Percentiles rank a stretch among this genome's conserved stretches.
Conservation (phyloP, 768 basidiomycete species). For the Hydnomerulius pinastri region DNA sequence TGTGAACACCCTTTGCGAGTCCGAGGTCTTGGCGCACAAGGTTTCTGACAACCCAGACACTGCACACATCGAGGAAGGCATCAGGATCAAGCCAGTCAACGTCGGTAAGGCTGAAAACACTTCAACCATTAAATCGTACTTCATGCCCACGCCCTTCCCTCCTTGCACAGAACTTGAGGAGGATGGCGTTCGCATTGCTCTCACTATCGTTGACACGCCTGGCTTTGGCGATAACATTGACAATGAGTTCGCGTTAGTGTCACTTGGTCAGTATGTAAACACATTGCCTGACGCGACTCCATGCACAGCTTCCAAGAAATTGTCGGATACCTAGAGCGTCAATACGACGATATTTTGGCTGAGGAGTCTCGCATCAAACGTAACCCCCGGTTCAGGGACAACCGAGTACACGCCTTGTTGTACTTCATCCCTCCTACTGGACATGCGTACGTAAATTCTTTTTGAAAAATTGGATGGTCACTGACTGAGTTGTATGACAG, state of each 20-base stretch:
- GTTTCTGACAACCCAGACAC: constrained; percentile 79
- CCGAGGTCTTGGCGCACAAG: constrained; percentile 88
- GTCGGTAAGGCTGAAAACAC: constrained; percentile 59
- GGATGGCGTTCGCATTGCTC: constrained; percentile 95
- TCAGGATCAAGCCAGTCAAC: constrained; percentile 92
- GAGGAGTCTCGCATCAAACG: constrained; percentile 99
- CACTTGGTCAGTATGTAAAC: constrained; percentile 6
- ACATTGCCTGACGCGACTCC: constrained; percentile 2
- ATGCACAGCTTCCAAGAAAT: constrained; percentile 89
- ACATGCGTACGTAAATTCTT: constrained; percentile 69
- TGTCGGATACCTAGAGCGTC: constrained; percentile 92
- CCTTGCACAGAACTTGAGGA: constrained; percentile 83
- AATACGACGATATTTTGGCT: constrained; percentile 98
- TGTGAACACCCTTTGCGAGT: constrained; percentile 98
- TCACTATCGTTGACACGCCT: constrained; percentile 98
- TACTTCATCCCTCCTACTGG: constrained; percentile 99
- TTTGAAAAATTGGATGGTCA: not conserved
- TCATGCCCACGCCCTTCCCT: not conserved
- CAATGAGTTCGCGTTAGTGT: constrained; percentile 92
- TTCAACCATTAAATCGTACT: not conserved
- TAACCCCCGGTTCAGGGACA: constrained; percentile 98
- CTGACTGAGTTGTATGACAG: constrained; percentile 37
- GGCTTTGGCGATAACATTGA: constrained; percentile 99
- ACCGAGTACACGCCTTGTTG: constrained; percentile 92
- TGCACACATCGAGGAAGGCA: constrained; percentile 93